Conservation (phyloP, 768 basidiomycete genomes). For the Gloeostereum incarnatum region DNA sequence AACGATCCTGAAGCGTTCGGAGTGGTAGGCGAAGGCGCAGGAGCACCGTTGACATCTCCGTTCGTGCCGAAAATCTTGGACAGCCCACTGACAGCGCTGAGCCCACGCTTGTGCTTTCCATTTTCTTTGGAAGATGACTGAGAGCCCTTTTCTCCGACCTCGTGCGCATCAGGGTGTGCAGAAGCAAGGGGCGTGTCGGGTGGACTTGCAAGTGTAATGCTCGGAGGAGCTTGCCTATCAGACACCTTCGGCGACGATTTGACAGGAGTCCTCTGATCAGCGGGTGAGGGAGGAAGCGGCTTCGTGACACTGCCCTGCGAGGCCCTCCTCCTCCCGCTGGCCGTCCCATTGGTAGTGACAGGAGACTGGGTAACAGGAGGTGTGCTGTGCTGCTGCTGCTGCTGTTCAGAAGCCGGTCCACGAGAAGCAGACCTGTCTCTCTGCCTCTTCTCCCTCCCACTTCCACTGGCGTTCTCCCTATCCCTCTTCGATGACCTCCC, state of each 20-base stretch:
- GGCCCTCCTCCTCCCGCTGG: conserved; percentile 17
- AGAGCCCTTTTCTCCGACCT: conserved; percentile 14
- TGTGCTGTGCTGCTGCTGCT: conserved; percentile 2
- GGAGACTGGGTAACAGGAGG: conserved; percentile 4
- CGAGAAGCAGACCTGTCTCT: conserved; percentile 5
- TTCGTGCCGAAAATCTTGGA: conserved; percentile 2
- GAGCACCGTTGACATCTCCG: neutral
- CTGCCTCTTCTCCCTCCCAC: conserved; percentile 17
- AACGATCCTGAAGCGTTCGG: conserved; percentile 3
- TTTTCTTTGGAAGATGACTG: conserved; percentile 15
- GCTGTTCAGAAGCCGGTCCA: too few relatives aligned
- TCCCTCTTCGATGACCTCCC: conserved; percentile 6
- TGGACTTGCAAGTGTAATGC: conserved; percentile 33
- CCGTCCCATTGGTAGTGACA: conserved; percentile 5
- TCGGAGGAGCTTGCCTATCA: conserved; percentile 10
- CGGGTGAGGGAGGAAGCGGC: conserved; percentile 21
- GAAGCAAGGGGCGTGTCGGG: conserved; percentile 22
- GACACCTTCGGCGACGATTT: conserved; percentile 1
- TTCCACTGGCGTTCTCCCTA: conserved; percentile 11
- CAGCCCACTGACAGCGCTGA: conserved; percentile 2
- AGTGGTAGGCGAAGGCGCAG: neutral
- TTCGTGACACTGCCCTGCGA: conserved; percentile 20
- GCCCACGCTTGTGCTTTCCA: conserved; percentile 6
- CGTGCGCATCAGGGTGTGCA: conserved; percentile 3
- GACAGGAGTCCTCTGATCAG: conserved; percentile 2